These are phyloP conservation scores for Melaleuca alternifolia DNA, from an alignment of 345 rosid genomes.

Conservation along the genomic window DNA sequence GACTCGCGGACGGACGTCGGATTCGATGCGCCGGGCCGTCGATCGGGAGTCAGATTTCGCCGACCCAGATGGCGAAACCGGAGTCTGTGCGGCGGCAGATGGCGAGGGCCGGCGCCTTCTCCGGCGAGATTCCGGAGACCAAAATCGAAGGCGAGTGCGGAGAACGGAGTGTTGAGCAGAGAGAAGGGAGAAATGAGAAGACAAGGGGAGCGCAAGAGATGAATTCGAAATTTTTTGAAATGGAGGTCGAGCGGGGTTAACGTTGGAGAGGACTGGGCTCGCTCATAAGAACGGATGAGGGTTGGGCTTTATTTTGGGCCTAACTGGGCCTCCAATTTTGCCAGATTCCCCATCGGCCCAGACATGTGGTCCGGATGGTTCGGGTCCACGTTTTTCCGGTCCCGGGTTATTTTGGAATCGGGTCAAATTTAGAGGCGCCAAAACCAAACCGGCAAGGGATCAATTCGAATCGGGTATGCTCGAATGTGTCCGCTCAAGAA, in stretches of 20 bases:
- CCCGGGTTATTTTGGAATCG: not conserved
- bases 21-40: not conserved
- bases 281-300: not conserved
- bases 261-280: not conserved
- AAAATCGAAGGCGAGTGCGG: not conserved
- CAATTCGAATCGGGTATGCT: not conserved
- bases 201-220: not conserved
- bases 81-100: not conserved
- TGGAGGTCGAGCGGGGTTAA: not conserved
- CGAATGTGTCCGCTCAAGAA: not conserved
- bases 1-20: not conserved
- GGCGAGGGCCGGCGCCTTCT: not conserved
- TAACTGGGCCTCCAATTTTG: not conserved
- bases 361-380: accelerated
- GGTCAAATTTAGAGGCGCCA: not conserved
- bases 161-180: not conserved
- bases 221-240: not conserved
- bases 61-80: not conserved
- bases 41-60: not conserved
- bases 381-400: not conserved
- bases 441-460: not conserved
- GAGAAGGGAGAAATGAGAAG: not conserved
- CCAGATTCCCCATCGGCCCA: not conserved
- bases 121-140: not conserved
- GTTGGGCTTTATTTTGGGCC: not conserved